Base-by-base conservation (phyloP, 1,284 basidiomycete genomes). In the Exobasidium cylindrosporum region DNA sequence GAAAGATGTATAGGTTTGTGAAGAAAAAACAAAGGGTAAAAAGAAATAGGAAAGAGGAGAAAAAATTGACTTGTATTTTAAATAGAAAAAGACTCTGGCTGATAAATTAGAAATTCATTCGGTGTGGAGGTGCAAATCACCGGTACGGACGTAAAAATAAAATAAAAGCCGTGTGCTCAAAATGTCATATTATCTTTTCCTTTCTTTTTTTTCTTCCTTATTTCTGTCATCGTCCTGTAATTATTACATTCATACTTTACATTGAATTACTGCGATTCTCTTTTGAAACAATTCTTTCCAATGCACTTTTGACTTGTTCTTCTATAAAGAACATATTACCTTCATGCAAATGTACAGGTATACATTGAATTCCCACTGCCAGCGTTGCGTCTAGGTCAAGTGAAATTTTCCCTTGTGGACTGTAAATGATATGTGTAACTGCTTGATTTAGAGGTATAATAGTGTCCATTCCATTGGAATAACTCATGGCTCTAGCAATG, bases 381-480 rank as follows among this genome's bases (percentile, higher is more conserved):
- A 58, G 32, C 0, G 68, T 53, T 57, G 52, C 35, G 1, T 47
- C 45, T 1, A 57, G 44, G 46, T 65, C 53, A 2, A 70, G 40
- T 1, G 26, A 7, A 29, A 72, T 54, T 1, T 28, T 30, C 4
- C 67, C 66, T n/a, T 85, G 86, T 66, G 86, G 84, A 5, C 93
- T 83, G 78, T 89, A 89, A 2, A 93, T 85, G 4, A 97, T 77
- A 80, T 97, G 92, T 0, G 90, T 91, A 61, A 97, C 83, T 26
- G 84, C 72, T 30, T 78, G 68, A 0, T 63, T 47, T 43, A 47
- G 10, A 60, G 82, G 72, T 92, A 91, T 30, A 95, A 82, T 21
- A n/a, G n/a, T n/a, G 88, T 89, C 32, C 83, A 81, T 2, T 83
- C 83, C 62, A 95, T 89, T 1, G 88, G 86, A 43, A 88, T 89